A percentile compares a stretch with the other conserved stretches of the same genome.
These are phyloP conservation scores for Labyrinthula sp. DNA, from an alignment of 352 stramenopile genomes.

Conservation along the genomic window DNA sequence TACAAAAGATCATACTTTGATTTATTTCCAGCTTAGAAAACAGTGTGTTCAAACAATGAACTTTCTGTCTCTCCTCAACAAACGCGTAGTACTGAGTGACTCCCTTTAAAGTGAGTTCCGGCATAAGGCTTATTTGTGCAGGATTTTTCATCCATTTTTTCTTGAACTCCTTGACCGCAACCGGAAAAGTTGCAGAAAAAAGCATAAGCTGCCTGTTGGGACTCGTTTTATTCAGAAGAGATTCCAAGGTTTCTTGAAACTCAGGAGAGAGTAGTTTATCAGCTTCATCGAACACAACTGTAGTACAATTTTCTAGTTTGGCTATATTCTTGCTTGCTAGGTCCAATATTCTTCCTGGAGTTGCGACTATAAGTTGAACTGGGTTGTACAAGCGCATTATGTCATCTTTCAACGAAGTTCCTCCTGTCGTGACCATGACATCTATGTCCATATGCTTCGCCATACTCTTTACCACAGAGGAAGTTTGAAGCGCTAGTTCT, in stretches of 20 bases:
- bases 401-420: conserved; percentile 94
- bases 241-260: conserved; percentile 89
- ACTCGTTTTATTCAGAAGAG: conserved; percentile 74
- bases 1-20: conserved; percentile 99
- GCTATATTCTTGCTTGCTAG: conserved; percentile 90
- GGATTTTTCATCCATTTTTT: conserved; percentile 70
- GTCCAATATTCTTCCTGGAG: conserved; percentile 90
- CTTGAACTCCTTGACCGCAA: conserved; percentile 96
- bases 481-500: conserved; percentile 95
- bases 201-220: conserved; percentile 91
- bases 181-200: conserved; percentile 97
- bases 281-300: conserved; percentile 97
- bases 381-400: conserved; percentile 98
- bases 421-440: conserved; percentile 93
- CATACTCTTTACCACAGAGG: conserved; percentile 85
- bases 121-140: conserved; percentile 99
- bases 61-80: conserved; percentile 95
- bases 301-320: conserved; percentile 81
- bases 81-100: conserved; percentile 99
- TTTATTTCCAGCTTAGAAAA: conserved; percentile 96
- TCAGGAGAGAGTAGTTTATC: conserved; percentile 95
- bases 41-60: conserved; percentile 96
- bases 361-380: conserved; percentile 95
- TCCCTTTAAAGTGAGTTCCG: conserved; percentile 91
- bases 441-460: conserved; percentile 85